Base-by-base conservation (phyloP, 345 rosid genomes). In the Eucalyptus marginata region DNA sequence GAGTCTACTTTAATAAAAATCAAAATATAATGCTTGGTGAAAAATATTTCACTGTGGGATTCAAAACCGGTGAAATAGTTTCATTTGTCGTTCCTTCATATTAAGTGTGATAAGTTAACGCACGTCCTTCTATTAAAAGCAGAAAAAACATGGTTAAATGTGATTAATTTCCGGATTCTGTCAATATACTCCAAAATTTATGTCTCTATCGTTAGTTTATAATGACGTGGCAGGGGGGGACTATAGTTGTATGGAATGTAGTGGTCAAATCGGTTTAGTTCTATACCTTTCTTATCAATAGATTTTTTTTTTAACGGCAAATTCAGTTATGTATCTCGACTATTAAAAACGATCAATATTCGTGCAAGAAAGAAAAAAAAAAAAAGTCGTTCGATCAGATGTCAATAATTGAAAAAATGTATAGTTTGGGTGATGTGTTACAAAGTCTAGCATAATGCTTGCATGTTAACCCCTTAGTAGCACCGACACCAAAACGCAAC, bases 401-500 rank as follows among this genome's bases (percentile, higher is more conserved):
- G 18, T n/a, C 8, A 64, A 64, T 7, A 64, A 64, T 31, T 64
- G 17, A 64, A n/a, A 31, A n/a, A 17, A n/a, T 64, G 17, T 14
- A 64, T 64, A 4, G 16, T n/a, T 13, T 64, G 36, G 76, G 18
- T 64, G 76, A 64, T 13, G 76, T n/a, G 76, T 59, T 59, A n/a
- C 76, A 64, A 64, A n/a, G 76, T 16, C n/a, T 18, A 36, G n/a
- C 76, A 7, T 64, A 64, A 64, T 64, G 33, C 18, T 64, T 64
- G 36, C 76, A 64, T 64, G 36, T n/a, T 31, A 14, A 12, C 14
- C 46, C 46, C 8, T 44, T 9, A 44, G 7, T 44, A 44, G 46
- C 8, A 44, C 8, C 2, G 8, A 44, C 46, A 44, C 2, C 2
- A 9, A 44, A 2, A 44, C 46, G 5, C 2, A 9, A 44, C 0